Conservation (phyloP, 768 basidiomycete species). For the Kwoniella heveanensis region DNA sequence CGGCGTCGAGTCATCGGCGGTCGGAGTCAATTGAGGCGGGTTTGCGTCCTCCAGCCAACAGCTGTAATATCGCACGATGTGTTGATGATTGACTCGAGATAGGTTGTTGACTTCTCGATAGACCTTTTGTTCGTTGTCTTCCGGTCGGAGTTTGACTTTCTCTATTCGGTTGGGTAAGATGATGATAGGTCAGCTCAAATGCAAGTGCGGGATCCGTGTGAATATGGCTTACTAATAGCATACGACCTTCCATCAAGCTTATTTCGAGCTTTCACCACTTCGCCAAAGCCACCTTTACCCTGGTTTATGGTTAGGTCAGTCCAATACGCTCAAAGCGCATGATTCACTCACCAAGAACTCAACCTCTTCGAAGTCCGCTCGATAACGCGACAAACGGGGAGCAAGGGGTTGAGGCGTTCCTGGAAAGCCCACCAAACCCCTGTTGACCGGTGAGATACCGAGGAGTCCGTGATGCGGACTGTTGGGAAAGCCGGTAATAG, state of each 20-base stretch:
- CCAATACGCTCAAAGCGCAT: slow-evolving; percentile 5
- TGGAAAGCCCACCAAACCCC: slow-evolving; percentile 23
- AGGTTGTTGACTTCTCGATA: slow-evolving; percentile 87
- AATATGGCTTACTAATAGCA: slow-evolving; percentile 44
- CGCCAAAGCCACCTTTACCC: slow-evolving; percentile 87
- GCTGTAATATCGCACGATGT: slow-evolving; percentile 81
- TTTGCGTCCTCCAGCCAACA: slow-evolving; percentile 45
- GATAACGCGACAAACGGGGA: slow-evolving; percentile 75
- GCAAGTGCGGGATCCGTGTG: neutral
- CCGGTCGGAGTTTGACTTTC: slow-evolving; percentile 77
- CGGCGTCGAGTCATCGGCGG: slow-evolving; percentile 15
- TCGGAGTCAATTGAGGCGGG: slow-evolving; percentile 23
- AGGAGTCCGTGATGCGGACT: slow-evolving; percentile 16
- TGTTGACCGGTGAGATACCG: slow-evolving; percentile 33
- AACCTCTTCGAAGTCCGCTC: slow-evolving; percentile 90
- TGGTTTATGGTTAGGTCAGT: slow-evolving; percentile 45
- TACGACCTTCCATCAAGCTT: slow-evolving; percentile 71
- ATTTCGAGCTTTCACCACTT: slow-evolving; percentile 91
- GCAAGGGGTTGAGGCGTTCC: slow-evolving; percentile 21
- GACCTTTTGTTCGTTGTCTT: slow-evolving; percentile 81
- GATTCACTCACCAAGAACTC: slow-evolving; percentile 67
- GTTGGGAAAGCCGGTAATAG: neutral
- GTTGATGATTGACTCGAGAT: slow-evolving; percentile 82
- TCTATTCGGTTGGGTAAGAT: slow-evolving; percentile 53
- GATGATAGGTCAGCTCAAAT: neutral